Base-by-base conservation (phyloP, 768 basidiomycete species). In the Termitomyces sp. region DNA sequence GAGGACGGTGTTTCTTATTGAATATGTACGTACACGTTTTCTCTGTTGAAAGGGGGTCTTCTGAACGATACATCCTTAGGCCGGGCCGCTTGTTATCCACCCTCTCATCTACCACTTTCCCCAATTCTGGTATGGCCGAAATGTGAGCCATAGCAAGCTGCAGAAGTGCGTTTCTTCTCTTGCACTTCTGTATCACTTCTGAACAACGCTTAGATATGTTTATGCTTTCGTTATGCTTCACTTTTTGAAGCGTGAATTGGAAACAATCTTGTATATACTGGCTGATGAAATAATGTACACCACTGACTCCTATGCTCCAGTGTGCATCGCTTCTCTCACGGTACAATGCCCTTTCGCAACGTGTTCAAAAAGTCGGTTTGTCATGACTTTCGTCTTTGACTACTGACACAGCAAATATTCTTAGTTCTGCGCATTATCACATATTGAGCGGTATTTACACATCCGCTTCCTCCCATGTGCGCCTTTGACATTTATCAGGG, bases 321-420 rank as follows among this genome's bases (percentile, higher is more conserved):
- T 66, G 84, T 99, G 1, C 97, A 99, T 69, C 89, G 92, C 12
- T 98, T 98, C 79, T 98, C 94, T 31, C 85, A 94, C 72, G 90
- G 86, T 1, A 97, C 96, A 0, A 96, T 98, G 90, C 97, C 96
- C 1, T 72, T 87, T 57, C 66, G 67, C 58, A 91, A 93, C 68
- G 81, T 98, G 36, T 87, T 96, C 77, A 90, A 87, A 70, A 99
- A 99, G 96, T 97, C 55, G 29, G 82, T 63, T 12, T 37, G 20
- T 27, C 62, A 18, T 26, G 20, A 13, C 32, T 41, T n/a, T n/a
- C 10, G 14, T 54, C 18, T 10, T 16, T 36, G 34, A 27, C 9
- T 8, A 34, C 20, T 6, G 24, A 31, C 34, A 31, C 8, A 46
- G 18, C 18, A 16, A 42, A 58, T 49, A 31, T 24, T 2, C 58